phyloP scores from a whole-genome alignment of 192 early-diverging fungal genomes.

The Coemansia reversa region DNA sequence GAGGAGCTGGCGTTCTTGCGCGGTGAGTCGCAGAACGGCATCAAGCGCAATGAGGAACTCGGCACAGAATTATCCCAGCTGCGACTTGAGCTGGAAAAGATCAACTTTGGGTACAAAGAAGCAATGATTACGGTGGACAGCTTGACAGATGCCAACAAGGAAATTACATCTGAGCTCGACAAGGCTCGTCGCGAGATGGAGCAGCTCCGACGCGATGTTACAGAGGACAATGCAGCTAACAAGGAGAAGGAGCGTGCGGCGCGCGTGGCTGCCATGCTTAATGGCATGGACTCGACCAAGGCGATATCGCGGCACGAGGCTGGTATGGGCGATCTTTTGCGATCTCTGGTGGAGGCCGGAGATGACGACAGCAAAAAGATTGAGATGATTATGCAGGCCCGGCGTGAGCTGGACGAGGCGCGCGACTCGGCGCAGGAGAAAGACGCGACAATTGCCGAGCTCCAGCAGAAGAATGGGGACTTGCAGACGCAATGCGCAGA shows the following conservation, averaged over 20 bases:
- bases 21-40: slow-evolving; percentile 57
- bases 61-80: slow-evolving; percentile 71
- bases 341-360: slow-evolving; percentile 52
- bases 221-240: slow-evolving; percentile 13
- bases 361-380: slow-evolving; percentile 48
- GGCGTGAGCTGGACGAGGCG: slow-evolving; percentile 46
- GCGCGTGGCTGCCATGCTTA: slow-evolving; percentile 51
- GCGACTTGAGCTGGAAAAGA: slow-evolving; percentile 83
- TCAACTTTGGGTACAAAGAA: slow-evolving; percentile 87
- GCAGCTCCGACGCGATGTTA: slow-evolving; percentile 41
- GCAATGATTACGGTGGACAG: slow-evolving; percentile 84
- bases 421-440: slow-evolving; percentile 26
- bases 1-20: slow-evolving; percentile 75
- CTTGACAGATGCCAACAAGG: slow-evolving; percentile 81
- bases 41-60: slow-evolving; percentile 72
- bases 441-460: slow-evolving; percentile 21
- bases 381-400: slow-evolving; percentile 46
- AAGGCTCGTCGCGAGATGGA: slow-evolving; percentile 69
- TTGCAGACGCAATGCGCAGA: slow-evolving; percentile 26
- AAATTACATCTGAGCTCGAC: slow-evolving; percentile 73
- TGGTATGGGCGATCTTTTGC: slow-evolving; percentile 51
- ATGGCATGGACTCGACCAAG: slow-evolving; percentile 46
- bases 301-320: slow-evolving; percentile 53
- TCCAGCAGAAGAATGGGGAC: slow-evolving; percentile 15
- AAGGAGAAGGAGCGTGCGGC: slow-evolving; percentile 62